Base-by-base conservation (phyloP, 2,329 filamentous ascomycete species). In the Fusarium solani-melongenae region DNA sequence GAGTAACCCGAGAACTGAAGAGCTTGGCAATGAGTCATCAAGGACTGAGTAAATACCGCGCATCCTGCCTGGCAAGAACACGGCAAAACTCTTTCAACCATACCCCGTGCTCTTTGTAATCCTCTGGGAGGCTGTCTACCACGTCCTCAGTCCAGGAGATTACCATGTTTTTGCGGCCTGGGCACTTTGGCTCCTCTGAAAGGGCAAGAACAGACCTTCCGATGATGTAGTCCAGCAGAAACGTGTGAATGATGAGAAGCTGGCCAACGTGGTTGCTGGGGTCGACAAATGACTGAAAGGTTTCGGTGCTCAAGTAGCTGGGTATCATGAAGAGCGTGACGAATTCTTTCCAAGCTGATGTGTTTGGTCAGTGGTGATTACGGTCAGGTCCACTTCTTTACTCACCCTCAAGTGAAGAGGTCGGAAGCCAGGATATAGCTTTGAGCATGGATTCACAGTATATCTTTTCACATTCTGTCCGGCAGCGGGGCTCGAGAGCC, bases 231-330 rank as follows among this genome's bases (percentile, higher is more conserved):
- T 81, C 79, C 4, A 81, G 60, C 2, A 85, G 73, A 20, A 83
- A 79, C 68, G 81, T 81, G 68, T 84, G 82, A 7, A 83, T 79
- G 24, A 83, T 73, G 1, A 84, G 74, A 1, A 84, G 72, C 60
- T 83, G 81, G 3, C 78, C 78, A 2, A 72, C 17, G n/a, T 79
- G 72, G 64, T 82, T 83, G 6, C 73, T 71, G 0, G 79, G 69
- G 34, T 81, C 67, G 8, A 77, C 74, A 27, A 84, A 82, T 1
- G 74, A 60, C 17, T 69, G 62, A 34, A 82, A 84, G 1, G 82
- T 81, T 10, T 81, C 78, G 17, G 79, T 78, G 12, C 24, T 51
- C 51, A 72, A 59, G 11, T 58, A 58, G 17, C 36, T 41, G 36
- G 56, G 56, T 29, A 59, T 59, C 56, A 59, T 29, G 14, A 59